Evolutionary conservation across 176 grass and related monocot species (phyloP), one percentile per base, ranked within the genome.

Genomic region (Tuctoria greenei): DNA sequence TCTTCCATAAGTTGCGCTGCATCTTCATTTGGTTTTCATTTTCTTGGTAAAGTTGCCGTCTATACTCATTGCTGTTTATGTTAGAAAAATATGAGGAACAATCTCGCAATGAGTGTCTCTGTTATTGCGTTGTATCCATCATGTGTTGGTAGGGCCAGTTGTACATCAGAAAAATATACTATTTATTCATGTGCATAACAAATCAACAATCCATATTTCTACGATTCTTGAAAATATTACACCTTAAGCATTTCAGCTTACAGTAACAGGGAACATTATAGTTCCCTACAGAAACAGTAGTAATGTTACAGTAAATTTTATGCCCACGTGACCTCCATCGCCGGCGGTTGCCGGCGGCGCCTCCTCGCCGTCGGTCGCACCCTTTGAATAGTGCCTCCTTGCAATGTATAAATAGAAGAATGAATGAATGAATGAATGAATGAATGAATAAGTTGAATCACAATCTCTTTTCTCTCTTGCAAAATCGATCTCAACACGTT

Each of bases 1-100:
- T 51, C 74, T 65, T 65, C 50, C n/a, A 52, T 77, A 65, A 65
- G 31, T 6, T 52, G 45, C 44, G 31, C 9, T 51, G n/a, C 61
- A 77, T 77, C 74, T 65, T 64, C 52, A 25, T 20, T 61, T 38
- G 13, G 44, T 64, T 77, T 36, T 64, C 20, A 23, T 65, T 77
- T 50, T 44, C 28, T 51, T 77, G 18, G 61, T 54, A 66, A 54
- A 66, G 61, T 54, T 54, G 34, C n/a, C 54, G 2, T 7, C 10
- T 40, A 45, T 65, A 66, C 73, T 66, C 75, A 54, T 66, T 77
- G 61, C 0, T 54, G 34, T 40, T 16, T 31, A 66, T 39, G 20
- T 23, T 64, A 81, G 61, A 73, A 62, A 49, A 26, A 25, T 51
- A 9, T 4, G 21, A 25, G 34, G 43, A 38, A 38, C 52, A 77